Conservation (phyloP, 2,329 filamentous ascomycete species). For the Neophaeococcomyces mojaviensis region DNA sequence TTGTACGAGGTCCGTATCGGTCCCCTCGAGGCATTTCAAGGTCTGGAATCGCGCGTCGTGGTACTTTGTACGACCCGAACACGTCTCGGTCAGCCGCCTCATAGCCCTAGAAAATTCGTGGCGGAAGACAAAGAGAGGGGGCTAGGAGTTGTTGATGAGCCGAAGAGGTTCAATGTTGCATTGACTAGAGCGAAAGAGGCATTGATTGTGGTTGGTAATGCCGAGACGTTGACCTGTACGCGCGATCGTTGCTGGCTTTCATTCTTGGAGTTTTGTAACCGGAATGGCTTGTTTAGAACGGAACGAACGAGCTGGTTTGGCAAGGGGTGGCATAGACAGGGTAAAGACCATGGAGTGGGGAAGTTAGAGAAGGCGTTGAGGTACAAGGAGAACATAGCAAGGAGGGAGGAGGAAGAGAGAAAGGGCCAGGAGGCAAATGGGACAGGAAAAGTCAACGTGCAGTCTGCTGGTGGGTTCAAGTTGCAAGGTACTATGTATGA, state of each 20-base stretch:
- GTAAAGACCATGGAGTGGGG: conserved; percentile 1
- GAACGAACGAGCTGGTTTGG: conserved; percentile 13
- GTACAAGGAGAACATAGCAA: conserved; percentile 1
- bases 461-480: conserved; percentile 1
- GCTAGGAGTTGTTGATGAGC: conserved; percentile 32
- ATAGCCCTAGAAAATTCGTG: conserved; percentile 15
- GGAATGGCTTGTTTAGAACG: conserved; percentile 30
- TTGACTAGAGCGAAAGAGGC: conserved; percentile 33
- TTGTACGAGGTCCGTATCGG: conserved; percentile 38
- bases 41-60: conserved; percentile 37
- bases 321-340: background rate
- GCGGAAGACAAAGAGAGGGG: conserved; percentile 18
- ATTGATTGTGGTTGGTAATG: conserved; percentile 29
- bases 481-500: conserved; percentile 5
- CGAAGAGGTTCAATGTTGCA: conserved; percentile 36
- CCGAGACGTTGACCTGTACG: conserved; percentile 24
- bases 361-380: conserved; percentile 9
- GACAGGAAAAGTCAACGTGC: background rate
- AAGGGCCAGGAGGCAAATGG: background rate
- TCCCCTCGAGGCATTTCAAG: conserved; percentile 41
- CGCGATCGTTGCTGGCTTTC: conserved; percentile 30
- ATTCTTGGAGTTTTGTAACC: conserved; percentile 32
- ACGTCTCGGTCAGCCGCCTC: conserved; percentile 7
- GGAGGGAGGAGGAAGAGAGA: background rate
- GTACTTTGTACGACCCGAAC: conserved; percentile 39